Percentiles rank a stretch among this genome's conserved stretches.
Evolutionary conservation across 2,329 filamentous ascomycete genomes (phyloP).

Genomic region (Catunica adiposa): DNA sequence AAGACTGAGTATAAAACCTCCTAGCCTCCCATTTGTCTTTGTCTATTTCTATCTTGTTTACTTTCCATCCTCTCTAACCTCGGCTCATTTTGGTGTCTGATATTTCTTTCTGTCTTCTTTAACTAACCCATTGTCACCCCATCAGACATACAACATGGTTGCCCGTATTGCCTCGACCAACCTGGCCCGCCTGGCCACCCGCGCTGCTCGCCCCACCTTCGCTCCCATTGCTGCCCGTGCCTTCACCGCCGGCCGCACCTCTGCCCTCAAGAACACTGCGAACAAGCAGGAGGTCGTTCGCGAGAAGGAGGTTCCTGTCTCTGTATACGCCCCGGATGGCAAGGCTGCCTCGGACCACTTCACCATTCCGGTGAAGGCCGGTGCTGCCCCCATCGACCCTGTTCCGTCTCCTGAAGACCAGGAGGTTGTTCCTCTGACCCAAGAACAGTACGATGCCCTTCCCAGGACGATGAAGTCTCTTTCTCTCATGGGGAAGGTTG

Average conservation of each 20-base stretch:
- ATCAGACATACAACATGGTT: constrained; percentile 17
- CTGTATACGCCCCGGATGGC: constrained; percentile 32
- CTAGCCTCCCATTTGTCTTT: constrained; percentile 1
- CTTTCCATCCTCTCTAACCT: background rate
- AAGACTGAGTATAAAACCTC: constrained; percentile 7
- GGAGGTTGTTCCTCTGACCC: constrained; percentile 33
- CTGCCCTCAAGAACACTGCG: constrained; percentile 17
- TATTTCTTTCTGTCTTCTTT: background rate
- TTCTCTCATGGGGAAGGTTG: constrained; percentile 52
- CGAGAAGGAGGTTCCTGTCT: constrained; percentile 41
- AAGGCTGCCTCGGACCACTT: constrained; percentile 33
- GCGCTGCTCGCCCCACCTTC: constrained; percentile 21
- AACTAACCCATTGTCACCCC: background rate
- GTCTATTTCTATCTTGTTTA: background rate
- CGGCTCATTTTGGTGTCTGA: background rate
- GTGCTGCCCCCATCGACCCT: constrained; percentile 27
- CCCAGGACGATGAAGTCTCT: constrained; percentile 52
- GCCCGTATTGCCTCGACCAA: constrained; percentile 19
- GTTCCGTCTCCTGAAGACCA: constrained; percentile 28
- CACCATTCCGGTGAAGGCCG: constrained; percentile 35
- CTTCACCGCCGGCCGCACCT: constrained; percentile 10
- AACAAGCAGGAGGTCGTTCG: constrained; percentile 35
- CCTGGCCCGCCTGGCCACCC: constrained; percentile 18
- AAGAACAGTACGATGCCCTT: constrained; percentile 37
- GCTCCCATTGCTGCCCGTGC: constrained; percentile 6